Base-by-base conservation (phyloP, 2,329 filamentous ascomycete genomes). In the Moelleriella libera region DNA sequence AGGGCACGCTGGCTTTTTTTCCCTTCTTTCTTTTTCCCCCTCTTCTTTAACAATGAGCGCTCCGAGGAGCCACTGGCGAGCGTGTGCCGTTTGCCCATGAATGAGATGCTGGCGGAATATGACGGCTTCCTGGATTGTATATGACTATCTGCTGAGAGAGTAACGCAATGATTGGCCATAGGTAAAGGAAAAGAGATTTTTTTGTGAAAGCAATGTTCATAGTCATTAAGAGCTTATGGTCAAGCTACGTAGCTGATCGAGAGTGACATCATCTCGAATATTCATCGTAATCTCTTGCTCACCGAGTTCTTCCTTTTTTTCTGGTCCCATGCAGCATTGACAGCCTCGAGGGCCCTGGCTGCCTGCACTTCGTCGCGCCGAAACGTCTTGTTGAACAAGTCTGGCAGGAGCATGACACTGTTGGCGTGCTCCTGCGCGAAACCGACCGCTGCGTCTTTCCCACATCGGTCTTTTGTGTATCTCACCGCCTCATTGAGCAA, bases 341-440 rank as follows among this genome's bases (percentile, higher is more conserved):
- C 56, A 10, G 76, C 72, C 34, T 76, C 68, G 51, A 82, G 59
- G 5, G 71, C 66, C 59, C 63, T 70, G 10, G 73, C 70, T 0
- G 82, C 82, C 56, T 68, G 69, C 46, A 67, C 64, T 63, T 87
- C 83, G 45, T 70, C 66, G 60, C 67, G 70, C 49, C 78, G 68
- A 58, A 88, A 80, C 0, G 64, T 63, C 2, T 68, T 66, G 58
- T 84, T 83, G 57, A 85, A 85, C 30, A 78, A 62, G 49, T 68
- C 66, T 11, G 81, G 80, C 46, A 88, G 62, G 3, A 87, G 60
- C 60, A 76, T 74, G 50, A 66, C 65, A 52, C 80, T 79, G 73
- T 90, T 88, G 43, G 85, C 87, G 68, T 94, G 88, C 53, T 85
- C 78, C 46, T 72, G 68, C 6, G 83, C 85, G 61, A 94, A 94